Evolutionary conservation across 108 stramenopile species (phyloP).

Genomic region (Conticribra guillardii): DNA sequence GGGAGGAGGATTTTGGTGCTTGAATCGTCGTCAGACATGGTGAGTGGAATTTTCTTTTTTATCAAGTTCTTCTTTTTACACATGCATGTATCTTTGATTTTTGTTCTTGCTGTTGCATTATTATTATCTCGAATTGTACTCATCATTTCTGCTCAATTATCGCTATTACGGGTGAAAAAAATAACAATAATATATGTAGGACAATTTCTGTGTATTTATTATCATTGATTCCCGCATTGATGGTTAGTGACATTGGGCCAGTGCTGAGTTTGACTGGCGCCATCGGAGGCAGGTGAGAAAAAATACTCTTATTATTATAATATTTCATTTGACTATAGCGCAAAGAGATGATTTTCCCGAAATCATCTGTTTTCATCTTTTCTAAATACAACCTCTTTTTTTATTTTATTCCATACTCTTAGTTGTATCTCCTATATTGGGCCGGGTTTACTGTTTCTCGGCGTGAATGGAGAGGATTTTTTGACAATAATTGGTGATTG

Average conservation of each 20-base stretch:
- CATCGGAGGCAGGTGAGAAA: slow-evolving; percentile 56
- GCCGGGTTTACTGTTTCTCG: slow-evolving; percentile 77
- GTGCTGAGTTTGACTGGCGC: slow-evolving; percentile 82
- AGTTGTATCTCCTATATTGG: slow-evolving; percentile 70
- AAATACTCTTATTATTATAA: too few relatives aligned
- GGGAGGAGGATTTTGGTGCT: slow-evolving; percentile 41
- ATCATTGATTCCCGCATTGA: slow-evolving; percentile 71
- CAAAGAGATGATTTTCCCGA: too few relatives aligned
- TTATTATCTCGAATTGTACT: too few relatives aligned
- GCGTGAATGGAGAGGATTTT: slow-evolving; percentile 78
- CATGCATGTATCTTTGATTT: slow-evolving; percentile 13
- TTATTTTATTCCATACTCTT: too few relatives aligned
- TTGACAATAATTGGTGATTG: slow-evolving; percentile 31
- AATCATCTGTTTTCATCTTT: too few relatives aligned
- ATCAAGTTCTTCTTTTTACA: background rate
- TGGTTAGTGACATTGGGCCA: slow-evolving; percentile 80
- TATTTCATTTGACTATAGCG: too few relatives aligned
- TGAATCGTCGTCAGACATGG: slow-evolving; percentile 58
- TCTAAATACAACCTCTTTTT: too few relatives aligned
- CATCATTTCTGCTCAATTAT: too few relatives aligned
- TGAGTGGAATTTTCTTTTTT: background rate
- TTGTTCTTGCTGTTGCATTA: too few relatives aligned
- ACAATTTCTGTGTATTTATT: slow-evolving; percentile 67
- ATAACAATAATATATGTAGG: too few relatives aligned
- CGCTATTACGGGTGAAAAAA: too few relatives aligned